A percentile compares a stretch with the other conserved stretches of the same genome.
Conservation (phyloP, 1,284 basidiomycete genomes). For the Caloboletus firmus region DNA sequence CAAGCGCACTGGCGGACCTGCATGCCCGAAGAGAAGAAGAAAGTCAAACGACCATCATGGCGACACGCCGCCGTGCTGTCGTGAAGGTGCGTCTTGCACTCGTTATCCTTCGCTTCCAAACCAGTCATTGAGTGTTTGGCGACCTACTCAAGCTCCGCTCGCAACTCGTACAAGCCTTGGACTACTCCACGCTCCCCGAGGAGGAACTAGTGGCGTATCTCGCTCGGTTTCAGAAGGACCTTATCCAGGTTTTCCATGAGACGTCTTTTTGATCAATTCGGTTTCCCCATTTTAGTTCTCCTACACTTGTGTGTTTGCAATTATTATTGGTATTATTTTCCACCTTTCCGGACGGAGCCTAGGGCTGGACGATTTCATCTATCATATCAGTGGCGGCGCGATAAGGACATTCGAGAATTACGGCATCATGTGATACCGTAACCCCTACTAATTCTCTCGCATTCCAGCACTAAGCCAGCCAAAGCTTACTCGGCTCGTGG, state of each 20-base stretch:
- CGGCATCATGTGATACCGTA: slow-evolving; percentile 4
- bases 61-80: slow-evolving; percentile 63
- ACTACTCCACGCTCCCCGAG: slow-evolving; percentile 68
- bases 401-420: slow-evolving; percentile 6
- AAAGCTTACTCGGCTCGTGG: background rate
- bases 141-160: slow-evolving; percentile 57
- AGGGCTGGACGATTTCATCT: background rate
- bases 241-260: slow-evolving; percentile 55
- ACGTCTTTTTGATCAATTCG: slow-evolving; percentile 18
- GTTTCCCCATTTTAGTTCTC: background rate
- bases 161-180: slow-evolving; percentile 65
- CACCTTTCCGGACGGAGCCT: background rate
- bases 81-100: slow-evolving; percentile 51
- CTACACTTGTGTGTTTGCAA: slow-evolving; percentile 8
- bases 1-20: slow-evolving; percentile 57
- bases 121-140: background rate
- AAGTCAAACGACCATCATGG: slow-evolving; percentile 60
- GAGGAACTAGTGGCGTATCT: slow-evolving; percentile 64
- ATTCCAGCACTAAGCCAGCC: background rate
- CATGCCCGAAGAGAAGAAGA: slow-evolving; percentile 58
- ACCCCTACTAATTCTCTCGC: background rate
- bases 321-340: background rate
- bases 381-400: slow-evolving; percentile 16
- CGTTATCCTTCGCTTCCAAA: background rate
- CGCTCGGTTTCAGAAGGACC: slow-evolving; percentile 64